Evolutionary conservation across 768 basidiomycete species (phyloP), one percentile per base, ranked within the genome.

Genomic region (Rhizopogon vulgaris): DNA sequence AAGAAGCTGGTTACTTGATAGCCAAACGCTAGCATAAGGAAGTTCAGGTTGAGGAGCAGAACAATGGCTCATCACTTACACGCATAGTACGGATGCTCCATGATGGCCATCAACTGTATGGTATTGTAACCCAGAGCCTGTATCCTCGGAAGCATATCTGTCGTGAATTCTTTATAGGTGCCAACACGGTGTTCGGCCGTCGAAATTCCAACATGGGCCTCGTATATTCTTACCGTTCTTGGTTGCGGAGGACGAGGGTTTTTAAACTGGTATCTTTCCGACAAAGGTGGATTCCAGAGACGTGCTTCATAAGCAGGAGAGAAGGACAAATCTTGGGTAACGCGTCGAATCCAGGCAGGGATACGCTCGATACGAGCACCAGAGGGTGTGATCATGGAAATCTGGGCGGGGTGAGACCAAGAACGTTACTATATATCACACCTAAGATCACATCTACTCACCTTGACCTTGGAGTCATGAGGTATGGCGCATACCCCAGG

Each of bases 1-100:
- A 99, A 99, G 77, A 98, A 98, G 64, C 80, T 94, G 28, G 94
- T 97, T 11, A 99, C 84, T 70, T 98, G 96, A 70, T 99, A 99
- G 12, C 96, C 96, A 64, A 99, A 99, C 1, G 95, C 93, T 95
- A 59, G 24, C 49, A 46, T 52, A 32, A 46, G 18, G 45, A 24
- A 46, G 6, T 11, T 46, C 30, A 46, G 32, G 0, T 46, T 46
- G 46, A 58, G 32, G 9, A 8, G 22, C 18, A 6, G 8, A 22
- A 46, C 8, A 3, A 4, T 10, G 14, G 18, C 18, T 24, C 15
- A 24, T 30, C 37, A 71, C 88, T 61, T 59, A 94, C 93, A 97
- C 56, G 94, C 94, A 69, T 97, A 97, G 68, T 97, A 97, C 2
- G 94, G 90, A 64, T 97, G 94, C 66, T 96, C 94, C 92, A 96